These are phyloP conservation scores for Amanita pallidorosea DNA, from an alignment of 768 basidiomycete genomes.

Conservation along the genomic window DNA sequence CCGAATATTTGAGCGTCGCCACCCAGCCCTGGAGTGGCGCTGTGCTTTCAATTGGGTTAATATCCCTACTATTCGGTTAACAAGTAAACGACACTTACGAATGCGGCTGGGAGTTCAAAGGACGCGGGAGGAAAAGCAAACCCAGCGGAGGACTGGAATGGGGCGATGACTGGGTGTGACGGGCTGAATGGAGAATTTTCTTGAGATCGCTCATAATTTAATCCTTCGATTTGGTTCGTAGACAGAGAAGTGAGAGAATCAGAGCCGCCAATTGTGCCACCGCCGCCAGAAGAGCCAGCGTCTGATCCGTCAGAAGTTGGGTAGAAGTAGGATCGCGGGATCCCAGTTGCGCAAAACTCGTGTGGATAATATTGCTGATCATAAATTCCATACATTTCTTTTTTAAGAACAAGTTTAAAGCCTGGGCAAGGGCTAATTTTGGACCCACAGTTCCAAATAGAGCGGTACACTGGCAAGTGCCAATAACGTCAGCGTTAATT, in stretches of 20 bases:
- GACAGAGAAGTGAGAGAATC: not conserved
- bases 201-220: not conserved
- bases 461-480: not conserved
- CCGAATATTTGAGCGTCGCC: not conserved
- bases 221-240: not conserved
- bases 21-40: conserved; percentile 1
- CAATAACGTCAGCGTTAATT: not conserved
- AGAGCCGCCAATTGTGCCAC: not conserved
- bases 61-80: not conserved
- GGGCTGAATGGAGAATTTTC: conserved; percentile 2
- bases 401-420: not conserved
- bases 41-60: not conserved
- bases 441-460: conserved; percentile 1
- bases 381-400: not conserved
- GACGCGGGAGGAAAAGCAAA: not conserved
- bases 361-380: not conserved
- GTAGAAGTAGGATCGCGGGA: not conserved
- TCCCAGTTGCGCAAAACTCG: not conserved
- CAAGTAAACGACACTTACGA: conserved; percentile 2
- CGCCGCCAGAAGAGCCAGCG: conserved; percentile 1
- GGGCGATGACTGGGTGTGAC: not conserved
- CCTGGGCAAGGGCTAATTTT: conserved; percentile 2
- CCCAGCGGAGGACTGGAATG: not conserved
- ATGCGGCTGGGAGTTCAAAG: not conserved
- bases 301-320: not conserved